Conservation (phyloP, 2,329 filamentous ascomycete genomes). For the Ascosphaera apis region DNA sequence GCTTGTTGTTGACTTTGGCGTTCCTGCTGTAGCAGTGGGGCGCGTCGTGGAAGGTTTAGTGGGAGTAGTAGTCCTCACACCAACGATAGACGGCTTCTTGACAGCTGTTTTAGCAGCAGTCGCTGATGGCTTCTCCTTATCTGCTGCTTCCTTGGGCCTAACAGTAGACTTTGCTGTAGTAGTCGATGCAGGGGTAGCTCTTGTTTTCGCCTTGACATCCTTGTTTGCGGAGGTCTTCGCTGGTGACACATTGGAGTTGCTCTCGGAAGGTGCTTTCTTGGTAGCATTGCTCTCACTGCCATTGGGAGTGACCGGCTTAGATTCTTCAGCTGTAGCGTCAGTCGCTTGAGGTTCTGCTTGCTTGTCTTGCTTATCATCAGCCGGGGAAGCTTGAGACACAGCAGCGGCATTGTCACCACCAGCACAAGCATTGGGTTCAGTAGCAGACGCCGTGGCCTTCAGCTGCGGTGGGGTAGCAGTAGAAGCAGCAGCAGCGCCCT, state of each 20-base stretch:
- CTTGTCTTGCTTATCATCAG: background rate
- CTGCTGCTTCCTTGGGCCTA: no score
- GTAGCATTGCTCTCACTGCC: background rate
- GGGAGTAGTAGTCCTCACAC: constrained; percentile 7
- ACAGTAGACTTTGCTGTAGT: background rate
- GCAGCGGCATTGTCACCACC: background rate
- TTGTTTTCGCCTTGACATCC: background rate
- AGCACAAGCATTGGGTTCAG: background rate
- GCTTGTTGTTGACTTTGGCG: constrained; percentile 10
- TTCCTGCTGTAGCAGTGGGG: constrained; percentile 7
- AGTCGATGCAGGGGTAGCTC: background rate
- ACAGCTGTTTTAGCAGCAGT: background rate
- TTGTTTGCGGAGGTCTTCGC: background rate
- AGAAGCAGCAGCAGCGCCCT: background rate
- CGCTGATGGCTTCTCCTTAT: no score
- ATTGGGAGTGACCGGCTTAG: background rate
- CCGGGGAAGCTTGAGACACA: background rate
- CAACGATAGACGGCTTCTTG: constrained; percentile 6
- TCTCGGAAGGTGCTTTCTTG: background rate
- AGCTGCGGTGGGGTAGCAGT: background rate
- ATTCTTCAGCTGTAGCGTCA: background rate
- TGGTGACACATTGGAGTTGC: background rate
- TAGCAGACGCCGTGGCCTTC: background rate
- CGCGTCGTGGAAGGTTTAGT: constrained; percentile 3
- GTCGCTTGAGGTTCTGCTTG: background rate